Evolutionary conservation across 148 eudicot species (phyloP).

Genomic region (Rhododendron williamsianum): DNA sequence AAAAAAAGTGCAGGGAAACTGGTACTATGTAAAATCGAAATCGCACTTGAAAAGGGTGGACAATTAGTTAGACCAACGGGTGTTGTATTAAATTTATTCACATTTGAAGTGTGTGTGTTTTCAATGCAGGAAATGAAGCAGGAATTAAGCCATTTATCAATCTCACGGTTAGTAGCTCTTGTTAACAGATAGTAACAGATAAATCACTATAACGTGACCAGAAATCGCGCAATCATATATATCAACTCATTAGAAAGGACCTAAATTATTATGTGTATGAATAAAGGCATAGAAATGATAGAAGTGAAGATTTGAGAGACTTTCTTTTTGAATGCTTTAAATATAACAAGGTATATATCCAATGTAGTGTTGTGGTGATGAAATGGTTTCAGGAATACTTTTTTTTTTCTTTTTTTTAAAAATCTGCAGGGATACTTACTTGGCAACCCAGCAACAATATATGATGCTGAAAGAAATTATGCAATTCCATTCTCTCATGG

Average conservation of each 20-base stretch:
- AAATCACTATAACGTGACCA: neutral
- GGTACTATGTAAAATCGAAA: neutral
- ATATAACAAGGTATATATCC: no score
- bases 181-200: neutral
- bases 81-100: no score
- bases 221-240: neutral
- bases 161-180: conserved; percentile 27
- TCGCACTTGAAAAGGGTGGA: neutral
- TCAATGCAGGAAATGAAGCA: conserved; percentile 37
- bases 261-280: no score
- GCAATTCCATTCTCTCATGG: conserved; percentile 29
- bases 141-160: conserved; percentile 33
- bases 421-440: conserved; percentile 22
- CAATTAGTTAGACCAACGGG: neutral
- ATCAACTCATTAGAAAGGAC: no score
- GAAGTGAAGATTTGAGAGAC: no score
- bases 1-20: no score
- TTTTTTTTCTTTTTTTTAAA: no score
- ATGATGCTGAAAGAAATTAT: conserved; percentile 16
- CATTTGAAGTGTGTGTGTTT: neutral
- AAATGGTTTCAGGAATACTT: no score
- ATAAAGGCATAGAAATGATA: no score
- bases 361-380: no score
- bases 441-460: conserved; percentile 25
- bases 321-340: no score